A percentile compares a stretch with the other conserved stretches of the same genome.
These are phyloP conservation scores for Heritiera fomes DNA, from an alignment of 345 rosid genomes.

Conservation along the genomic window DNA sequence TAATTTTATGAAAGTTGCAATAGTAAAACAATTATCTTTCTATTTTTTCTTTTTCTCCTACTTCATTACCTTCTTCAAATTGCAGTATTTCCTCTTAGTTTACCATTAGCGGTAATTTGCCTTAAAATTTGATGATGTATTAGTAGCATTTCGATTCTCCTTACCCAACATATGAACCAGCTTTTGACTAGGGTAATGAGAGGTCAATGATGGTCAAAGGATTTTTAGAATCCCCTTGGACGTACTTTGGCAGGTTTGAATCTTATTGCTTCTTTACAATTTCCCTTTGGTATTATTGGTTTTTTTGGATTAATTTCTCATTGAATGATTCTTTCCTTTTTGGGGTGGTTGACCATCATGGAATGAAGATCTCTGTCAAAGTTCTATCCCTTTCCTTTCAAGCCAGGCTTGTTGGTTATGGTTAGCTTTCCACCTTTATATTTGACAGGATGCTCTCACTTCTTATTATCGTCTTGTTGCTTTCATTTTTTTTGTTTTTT, in stretches of 20 bases:
- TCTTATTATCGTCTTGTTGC: background rate
- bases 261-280: slow-evolving; percentile 4
- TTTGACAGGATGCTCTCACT: slow-evolving; percentile 8
- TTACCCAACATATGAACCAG: slow-evolving; percentile 95
- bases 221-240: slow-evolving; percentile 61
- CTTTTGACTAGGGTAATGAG: slow-evolving; percentile 98
- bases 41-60: background rate
- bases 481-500: slow-evolving; percentile 8
- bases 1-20: slow-evolving; percentile 47
- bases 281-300: background rate
- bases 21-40: background rate
- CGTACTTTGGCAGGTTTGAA: slow-evolving; percentile 67
- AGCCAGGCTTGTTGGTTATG: slow-evolving; percentile 64
- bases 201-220: slow-evolving; percentile 84
- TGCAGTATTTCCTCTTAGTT: too few species aligned
- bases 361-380: slow-evolving; percentile 91
- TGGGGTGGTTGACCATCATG: slow-evolving; percentile 48
- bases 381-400: slow-evolving; percentile 84
- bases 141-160: slow-evolving; percentile 93
- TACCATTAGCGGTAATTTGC: background rate
- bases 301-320: slow-evolving; percentile 9
- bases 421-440: slow-evolving; percentile 45
- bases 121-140: slow-evolving; percentile 15
- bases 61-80: background rate
- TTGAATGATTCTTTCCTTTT: slow-evolving; percentile 15